These are phyloP conservation scores for Striga asiatica DNA, from an alignment of 257 asterid species.

Conservation along the genomic window DNA sequence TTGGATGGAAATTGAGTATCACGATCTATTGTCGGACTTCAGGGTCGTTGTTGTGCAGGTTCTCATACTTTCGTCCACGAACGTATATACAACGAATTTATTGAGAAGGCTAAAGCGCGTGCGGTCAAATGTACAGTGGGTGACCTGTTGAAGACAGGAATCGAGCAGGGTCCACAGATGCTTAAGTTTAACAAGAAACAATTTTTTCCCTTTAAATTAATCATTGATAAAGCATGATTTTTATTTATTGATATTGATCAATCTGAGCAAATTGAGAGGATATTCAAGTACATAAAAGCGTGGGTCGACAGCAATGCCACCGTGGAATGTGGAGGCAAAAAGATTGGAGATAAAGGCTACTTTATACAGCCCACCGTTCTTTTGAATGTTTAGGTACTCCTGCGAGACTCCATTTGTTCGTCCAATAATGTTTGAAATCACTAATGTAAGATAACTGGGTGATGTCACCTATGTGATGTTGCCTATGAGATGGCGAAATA, in stretches of 20 bases:
- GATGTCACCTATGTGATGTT: no score
- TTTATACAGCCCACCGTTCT: constrained; percentile 70
- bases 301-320: constrained; percentile 50
- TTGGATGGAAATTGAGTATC: background rate
- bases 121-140: constrained; percentile 59
- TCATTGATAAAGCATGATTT: background rate
- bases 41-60: constrained; percentile 91
- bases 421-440: no score
- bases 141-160: constrained; percentile 70
- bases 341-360: constrained; percentile 58
- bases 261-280: constrained; percentile 52
- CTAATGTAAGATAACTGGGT: no score
- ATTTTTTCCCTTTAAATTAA: no score
- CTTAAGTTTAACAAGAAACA: no score
- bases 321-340: constrained; percentile 67
- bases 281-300: constrained; percentile 52
- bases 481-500: no score
- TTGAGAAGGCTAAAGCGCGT: constrained; percentile 61
- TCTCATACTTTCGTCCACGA: constrained; percentile 81
- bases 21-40: no score
- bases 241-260: constrained; percentile 28
- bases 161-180: constrained; percentile 87
- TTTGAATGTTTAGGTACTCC: constrained; percentile 63
- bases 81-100: constrained; percentile 52
- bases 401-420: no score